Base-by-base conservation (phyloP, 148 eudicot species). In the Polygonum aviculare region DNA sequence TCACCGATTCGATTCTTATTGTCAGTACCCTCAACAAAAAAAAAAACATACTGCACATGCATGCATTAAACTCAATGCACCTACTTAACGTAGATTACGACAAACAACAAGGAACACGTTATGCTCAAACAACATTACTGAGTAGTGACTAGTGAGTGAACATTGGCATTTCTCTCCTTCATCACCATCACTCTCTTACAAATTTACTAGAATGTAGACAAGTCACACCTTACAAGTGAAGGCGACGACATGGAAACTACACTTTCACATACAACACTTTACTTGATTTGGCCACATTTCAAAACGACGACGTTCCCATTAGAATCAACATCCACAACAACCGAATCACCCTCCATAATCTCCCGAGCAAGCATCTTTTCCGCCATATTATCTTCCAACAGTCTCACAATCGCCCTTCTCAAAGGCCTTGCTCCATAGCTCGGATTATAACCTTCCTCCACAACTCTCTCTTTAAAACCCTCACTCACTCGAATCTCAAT, bases 371-470 rank as follows among this genome's bases (percentile, higher is more conserved):
- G 79, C 44, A 85, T 78, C 50, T 44, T 67, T 51, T 85, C 85
- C 4, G 87, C 87, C 75, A 85, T 45, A 15, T 60, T 73, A 73
- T 85, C 87, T 78, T 85, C 87, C 26, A 85, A 12, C 5, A 82
- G 69, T 74, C 82, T 82, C 41, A 75, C 76, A 4, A 85, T 78
- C 0, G 83, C 82, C 75, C 86, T 79, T 75, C 80, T 83, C 39
- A 86, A 45, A 0, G 86, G 85, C 72, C 86, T 81, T 16, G 85
- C 88, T 59, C 88, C 86, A 78, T 86, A 83, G 18, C 74, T 72
- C 7, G 80, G 77, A 22, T 57, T 75, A 31, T 77, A 78, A 4
- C 78, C 84, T 78, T 81, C 80, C 31, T 62, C 72, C 7, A 77
- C 71, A 12, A 83, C 26, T 12, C 70, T 67, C 3, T 77, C 81